Evolutionary conservation across 257 asterid species (phyloP).

Genomic region (Henckelia pumila): DNA sequence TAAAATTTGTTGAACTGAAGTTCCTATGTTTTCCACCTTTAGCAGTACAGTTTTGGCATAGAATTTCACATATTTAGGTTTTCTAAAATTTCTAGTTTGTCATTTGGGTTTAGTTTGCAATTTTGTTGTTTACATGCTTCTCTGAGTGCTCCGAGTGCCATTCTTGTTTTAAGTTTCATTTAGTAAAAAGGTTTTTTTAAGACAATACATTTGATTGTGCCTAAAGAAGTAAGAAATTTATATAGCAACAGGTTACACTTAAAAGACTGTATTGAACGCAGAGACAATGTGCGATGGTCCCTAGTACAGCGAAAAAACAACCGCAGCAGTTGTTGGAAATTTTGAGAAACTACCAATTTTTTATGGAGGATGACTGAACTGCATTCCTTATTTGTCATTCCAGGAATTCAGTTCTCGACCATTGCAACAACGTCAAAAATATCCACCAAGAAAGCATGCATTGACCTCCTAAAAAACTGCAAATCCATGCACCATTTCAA

Average conservation of each 20-base stretch:
- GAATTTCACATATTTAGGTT: neutral
- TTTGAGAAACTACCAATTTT: neutral
- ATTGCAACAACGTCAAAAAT: neutral
- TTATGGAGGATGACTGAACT: neutral
- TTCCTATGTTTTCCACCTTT: neutral
- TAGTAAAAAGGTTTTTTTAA: neutral
- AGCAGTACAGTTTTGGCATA: neutral
- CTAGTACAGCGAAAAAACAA: neutral
- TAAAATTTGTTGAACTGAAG: too few relatives aligned
- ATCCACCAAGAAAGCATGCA: conserved; percentile 30
- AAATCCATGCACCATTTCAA: conserved; percentile 34
- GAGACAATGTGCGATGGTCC: neutral
- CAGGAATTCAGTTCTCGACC: neutral
- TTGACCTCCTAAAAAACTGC: conserved; percentile 32
- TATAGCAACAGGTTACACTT: neutral
- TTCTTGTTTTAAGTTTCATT: neutral
- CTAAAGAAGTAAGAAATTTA: too few relatives aligned
- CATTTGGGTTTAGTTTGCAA: neutral
- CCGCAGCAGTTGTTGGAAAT: neutral
- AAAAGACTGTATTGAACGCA: neutral
- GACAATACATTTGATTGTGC: neutral
- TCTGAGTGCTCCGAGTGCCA: neutral
- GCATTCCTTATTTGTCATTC: neutral
- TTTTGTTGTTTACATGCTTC: neutral
- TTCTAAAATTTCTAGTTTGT: neutral